phyloP scores from a whole-genome alignment of 805 yeast species.

The Cyberlindnera galapagoensis region DNA sequence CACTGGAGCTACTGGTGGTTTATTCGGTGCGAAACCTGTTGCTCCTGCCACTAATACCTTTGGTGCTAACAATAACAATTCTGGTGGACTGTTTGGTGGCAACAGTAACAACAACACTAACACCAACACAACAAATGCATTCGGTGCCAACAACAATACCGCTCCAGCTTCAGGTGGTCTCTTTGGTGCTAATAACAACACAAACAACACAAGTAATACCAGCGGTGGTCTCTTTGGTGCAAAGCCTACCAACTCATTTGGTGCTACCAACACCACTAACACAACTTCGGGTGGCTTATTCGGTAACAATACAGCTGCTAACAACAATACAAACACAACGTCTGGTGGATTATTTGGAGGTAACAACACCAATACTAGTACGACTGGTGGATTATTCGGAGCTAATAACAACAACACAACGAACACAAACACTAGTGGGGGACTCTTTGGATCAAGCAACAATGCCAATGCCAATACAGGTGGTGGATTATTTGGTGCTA shows the following conservation, averaged over 20 bases:
- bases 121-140: constrained; percentile 4
- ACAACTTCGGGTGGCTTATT: constrained; percentile 31
- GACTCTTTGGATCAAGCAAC: constrained; percentile 10
- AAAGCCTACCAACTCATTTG: constrained; percentile 16
- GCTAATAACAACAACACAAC: constrained; percentile 4
- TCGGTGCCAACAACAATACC: not conserved
- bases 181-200: constrained; percentile 6
- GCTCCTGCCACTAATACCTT: constrained; percentile 19
- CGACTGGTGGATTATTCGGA: constrained; percentile 26
- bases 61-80: constrained; percentile 25
- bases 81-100: constrained; percentile 29
- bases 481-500: constrained; percentile 11
- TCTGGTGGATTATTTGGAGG: constrained; percentile 38
- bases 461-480: constrained; percentile 6
- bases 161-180: constrained; percentile 6
- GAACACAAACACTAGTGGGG: constrained; percentile 23
- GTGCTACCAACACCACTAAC: constrained; percentile 9
- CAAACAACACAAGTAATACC: constrained; percentile 1
- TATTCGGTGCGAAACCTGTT: constrained; percentile 19
- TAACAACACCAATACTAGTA: constrained; percentile 10
- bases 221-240: constrained; percentile 11
- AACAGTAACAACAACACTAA: constrained; percentile 1
- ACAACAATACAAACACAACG: not conserved
- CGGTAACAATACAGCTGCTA: constrained; percentile 24
- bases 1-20: constrained; percentile 25